Conservation (phyloP, 2,329 filamentous ascomycete species). For the Colletotrichum sp. region DNA sequence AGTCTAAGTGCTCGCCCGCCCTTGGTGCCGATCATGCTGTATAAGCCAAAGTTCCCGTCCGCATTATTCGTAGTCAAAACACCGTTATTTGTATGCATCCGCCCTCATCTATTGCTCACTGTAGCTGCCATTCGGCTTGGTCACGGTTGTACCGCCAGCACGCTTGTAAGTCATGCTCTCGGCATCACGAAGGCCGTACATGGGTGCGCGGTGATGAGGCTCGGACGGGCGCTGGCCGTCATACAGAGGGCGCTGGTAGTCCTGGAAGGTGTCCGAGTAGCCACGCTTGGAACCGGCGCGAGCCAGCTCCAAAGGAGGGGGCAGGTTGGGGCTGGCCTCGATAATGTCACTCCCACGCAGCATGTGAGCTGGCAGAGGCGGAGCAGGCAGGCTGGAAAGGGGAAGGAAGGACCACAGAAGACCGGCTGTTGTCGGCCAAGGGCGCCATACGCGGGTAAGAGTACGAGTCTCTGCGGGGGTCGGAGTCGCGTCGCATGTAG, state of each 20-base stretch:
- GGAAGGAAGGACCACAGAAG: background rate
- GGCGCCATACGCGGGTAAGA: constrained; percentile 33
- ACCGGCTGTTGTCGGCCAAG: constrained; percentile 21
- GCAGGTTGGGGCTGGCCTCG: background rate
- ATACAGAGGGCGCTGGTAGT: constrained; percentile 32
- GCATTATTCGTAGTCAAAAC: background rate
- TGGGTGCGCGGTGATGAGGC: constrained; percentile 29
- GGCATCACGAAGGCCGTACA: background rate
- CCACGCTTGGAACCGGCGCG: constrained; percentile 21
- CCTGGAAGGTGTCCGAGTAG: constrained; percentile 16
- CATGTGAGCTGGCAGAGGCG: background rate
- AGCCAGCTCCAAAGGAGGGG: background rate
- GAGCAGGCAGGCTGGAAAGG: background rate
- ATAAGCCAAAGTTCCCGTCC: background rate
- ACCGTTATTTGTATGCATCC: background rate
- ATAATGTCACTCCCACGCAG: constrained; percentile 1
- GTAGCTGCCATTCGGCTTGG: background rate
- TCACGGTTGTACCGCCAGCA: constrained; percentile 35
- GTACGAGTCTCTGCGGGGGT: constrained; percentile 26
- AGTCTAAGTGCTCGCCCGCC: background rate
- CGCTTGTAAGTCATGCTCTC: constrained; percentile 31
- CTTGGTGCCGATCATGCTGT: background rate
- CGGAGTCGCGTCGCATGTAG: background rate
- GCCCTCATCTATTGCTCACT: background rate
- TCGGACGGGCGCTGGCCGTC: constrained; percentile 43